Evolutionary conservation across 2,329 filamentous ascomycete genomes (phyloP).

Genomic region (Simplicillium aogashimaense): DNA sequence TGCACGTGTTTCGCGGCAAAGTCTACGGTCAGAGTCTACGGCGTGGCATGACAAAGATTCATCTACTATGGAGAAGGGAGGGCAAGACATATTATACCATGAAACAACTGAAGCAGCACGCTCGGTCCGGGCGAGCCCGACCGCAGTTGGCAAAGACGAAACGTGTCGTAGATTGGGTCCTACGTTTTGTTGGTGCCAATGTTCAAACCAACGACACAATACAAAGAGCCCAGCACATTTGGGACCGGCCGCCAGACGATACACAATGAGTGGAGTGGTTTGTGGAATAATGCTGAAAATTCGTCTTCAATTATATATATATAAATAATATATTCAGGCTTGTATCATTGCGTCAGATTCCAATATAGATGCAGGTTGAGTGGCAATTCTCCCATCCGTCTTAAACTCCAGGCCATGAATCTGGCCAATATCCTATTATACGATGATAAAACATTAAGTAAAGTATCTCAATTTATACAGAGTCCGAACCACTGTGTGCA

Average conservation of each 20-base stretch:
- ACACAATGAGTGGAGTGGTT: slow-evolving; percentile 19
- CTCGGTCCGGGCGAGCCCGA: slow-evolving; percentile 14
- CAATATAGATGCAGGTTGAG: too few relatives aligned
- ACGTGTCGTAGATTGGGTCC: slow-evolving; percentile 65
- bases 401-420: neutral
- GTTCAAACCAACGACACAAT: slow-evolving; percentile 5
- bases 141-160: slow-evolving; percentile 53
- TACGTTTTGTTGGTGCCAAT: slow-evolving; percentile 51
- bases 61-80: slow-evolving; percentile 50
- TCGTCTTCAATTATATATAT: neutral
- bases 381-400: too few relatives aligned
- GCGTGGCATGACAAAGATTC: slow-evolving; percentile 57
- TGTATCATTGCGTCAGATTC: neutral
- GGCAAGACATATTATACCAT: slow-evolving; percentile 45
- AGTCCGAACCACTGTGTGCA: neutral
- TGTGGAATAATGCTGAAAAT: neutral
- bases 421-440: neutral
- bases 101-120: slow-evolving; percentile 30
- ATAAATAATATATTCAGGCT: neutral
- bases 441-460: neutral
- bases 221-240: slow-evolving; percentile 11
- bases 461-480: neutral
- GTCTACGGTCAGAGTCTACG: slow-evolving; percentile 81
- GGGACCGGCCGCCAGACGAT: slow-evolving; percentile 30
- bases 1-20: slow-evolving; percentile 63